Evolutionary conservation across 179 eudicot genomes (phyloP).

Genomic region (Gypsophila paniculata): DNA sequence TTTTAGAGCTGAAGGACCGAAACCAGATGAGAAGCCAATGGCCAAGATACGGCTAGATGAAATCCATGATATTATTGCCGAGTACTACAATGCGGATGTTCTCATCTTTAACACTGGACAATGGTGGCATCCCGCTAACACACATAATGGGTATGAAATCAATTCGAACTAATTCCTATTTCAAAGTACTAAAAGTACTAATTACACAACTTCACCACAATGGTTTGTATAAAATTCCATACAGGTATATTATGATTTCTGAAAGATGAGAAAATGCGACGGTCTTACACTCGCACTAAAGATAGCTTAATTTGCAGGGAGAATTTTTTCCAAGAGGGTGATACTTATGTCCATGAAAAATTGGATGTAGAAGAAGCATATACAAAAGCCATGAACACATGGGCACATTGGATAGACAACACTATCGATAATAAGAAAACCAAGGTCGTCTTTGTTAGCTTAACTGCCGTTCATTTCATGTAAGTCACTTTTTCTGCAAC

Average conservation of each 20-base stretch:
- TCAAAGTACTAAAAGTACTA: not conserved
- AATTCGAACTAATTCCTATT: not conserved
- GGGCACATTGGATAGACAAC: slow-evolving; percentile 57
- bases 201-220: slow-evolving; percentile 9
- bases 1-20: slow-evolving; percentile 19
- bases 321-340: slow-evolving; percentile 49
- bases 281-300: not conserved
- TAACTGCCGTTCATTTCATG: slow-evolving; percentile 49
- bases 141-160: slow-evolving; percentile 36
- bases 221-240: not conserved
- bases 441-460: slow-evolving; percentile 46
- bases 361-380: slow-evolving; percentile 47
- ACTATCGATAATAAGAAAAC: slow-evolving; percentile 37
- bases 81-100: slow-evolving; percentile 49
- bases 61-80: slow-evolving; percentile 30
- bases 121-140: slow-evolving; percentile 65
- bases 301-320: slow-evolving; percentile 34
- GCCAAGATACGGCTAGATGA: slow-evolving; percentile 45
- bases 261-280: slow-evolving; percentile 20
- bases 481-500: slow-evolving; percentile 10
- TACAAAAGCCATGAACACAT: slow-evolving; percentile 45
- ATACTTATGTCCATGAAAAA: slow-evolving; percentile 27
- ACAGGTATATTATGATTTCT: too few species aligned
- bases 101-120: slow-evolving; percentile 68
- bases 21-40: slow-evolving; percentile 13